Percentiles rank a stretch among this genome's conserved stretches.
Evolutionary conservation across 768 basidiomycete genomes (phyloP).

Genomic region (Thelephora ganbajun): DNA sequence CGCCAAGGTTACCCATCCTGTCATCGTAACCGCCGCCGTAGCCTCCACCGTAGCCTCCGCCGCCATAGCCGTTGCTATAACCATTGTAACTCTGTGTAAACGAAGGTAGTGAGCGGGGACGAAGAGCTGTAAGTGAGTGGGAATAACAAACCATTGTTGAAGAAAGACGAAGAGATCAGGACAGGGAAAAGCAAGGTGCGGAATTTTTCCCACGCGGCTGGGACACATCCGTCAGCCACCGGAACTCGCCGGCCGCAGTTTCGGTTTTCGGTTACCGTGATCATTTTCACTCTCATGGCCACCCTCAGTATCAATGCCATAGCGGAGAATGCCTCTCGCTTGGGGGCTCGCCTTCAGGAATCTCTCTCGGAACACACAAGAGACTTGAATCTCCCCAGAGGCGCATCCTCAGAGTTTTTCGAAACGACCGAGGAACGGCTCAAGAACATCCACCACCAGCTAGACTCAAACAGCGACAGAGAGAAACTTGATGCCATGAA

Average conservation of each 20-base stretch:
- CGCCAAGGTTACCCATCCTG: conserved; percentile 71
- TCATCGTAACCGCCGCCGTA: conserved; percentile 47
- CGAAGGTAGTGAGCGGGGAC: neutral
- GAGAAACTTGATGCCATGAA: conserved; percentile 96
- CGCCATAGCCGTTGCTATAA: conserved; percentile 25
- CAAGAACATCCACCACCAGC: conserved; percentile 70
- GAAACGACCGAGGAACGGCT: conserved; percentile 70
- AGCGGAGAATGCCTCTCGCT: conserved; percentile 72
- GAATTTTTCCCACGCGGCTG: too few species aligned
- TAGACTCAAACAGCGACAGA: conserved; percentile 78
- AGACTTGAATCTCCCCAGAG: conserved; percentile 48
- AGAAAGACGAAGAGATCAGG: neutral
- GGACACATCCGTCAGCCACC: too few species aligned
- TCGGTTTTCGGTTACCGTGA: too few species aligned
- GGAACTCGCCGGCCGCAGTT: too few species aligned
- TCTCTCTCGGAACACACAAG: conserved; percentile 70
- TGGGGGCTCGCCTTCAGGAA: conserved; percentile 75
- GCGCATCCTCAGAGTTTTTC: conserved; percentile 42
- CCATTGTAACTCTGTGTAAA: conserved; percentile 13
- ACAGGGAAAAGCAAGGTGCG: too few species aligned
- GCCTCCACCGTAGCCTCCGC: conserved; percentile 35
- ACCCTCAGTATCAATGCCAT: conserved; percentile 25
- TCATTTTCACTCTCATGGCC: conserved; percentile 9
- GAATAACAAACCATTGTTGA: neutral
- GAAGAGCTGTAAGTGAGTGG: neutral